Evolutionary conservation across 2,329 filamentous ascomycete species (phyloP).

Genomic region (Penicillium verrucosum): DNA sequence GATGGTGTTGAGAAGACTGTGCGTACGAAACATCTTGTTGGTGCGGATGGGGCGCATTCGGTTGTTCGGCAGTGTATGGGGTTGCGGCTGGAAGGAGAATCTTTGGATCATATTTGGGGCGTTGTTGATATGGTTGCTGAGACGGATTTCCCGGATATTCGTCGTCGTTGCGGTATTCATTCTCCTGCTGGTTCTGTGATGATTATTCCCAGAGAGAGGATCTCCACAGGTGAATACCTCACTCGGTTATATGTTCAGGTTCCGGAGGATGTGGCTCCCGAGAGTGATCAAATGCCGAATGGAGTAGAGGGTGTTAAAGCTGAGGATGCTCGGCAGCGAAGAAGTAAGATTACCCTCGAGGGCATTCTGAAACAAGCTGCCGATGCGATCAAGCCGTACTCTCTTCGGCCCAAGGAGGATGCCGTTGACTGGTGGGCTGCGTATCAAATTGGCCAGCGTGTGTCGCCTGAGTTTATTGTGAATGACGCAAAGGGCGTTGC

Average conservation of each 20-base stretch:
- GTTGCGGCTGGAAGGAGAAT: slow-evolving; percentile 59
- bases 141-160: slow-evolving; percentile 74
- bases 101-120: slow-evolving; percentile 69
- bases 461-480: slow-evolving; percentile 43
- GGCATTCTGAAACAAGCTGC: slow-evolving; percentile 64
- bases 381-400: slow-evolving; percentile 64
- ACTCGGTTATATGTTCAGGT: slow-evolving; percentile 62
- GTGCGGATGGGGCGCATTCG: slow-evolving; percentile 68
- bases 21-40: slow-evolving; percentile 66
- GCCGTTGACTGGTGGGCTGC: slow-evolving; percentile 70
- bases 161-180: slow-evolving; percentile 74
- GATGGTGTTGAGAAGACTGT: slow-evolving; percentile 38
- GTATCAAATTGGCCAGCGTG: slow-evolving; percentile 72
- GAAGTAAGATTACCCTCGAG: slow-evolving; percentile 60
- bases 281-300: slow-evolving; percentile 17
- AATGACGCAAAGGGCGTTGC: slow-evolving; percentile 66
- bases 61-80: slow-evolving; percentile 58
- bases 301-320: slow-evolving; percentile 55
- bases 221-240: slow-evolving; percentile 60
- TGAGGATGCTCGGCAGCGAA: slow-evolving; percentile 59
- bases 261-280: slow-evolving; percentile 26
- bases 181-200: slow-evolving; percentile 71
- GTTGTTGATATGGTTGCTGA: slow-evolving; percentile 71
- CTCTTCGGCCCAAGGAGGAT: slow-evolving; percentile 58
- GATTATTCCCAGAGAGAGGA: slow-evolving; percentile 69